These are phyloP conservation scores for Kwoniella sp. DNA, from an alignment of 768 basidiomycete species.

Conservation along the genomic window DNA sequence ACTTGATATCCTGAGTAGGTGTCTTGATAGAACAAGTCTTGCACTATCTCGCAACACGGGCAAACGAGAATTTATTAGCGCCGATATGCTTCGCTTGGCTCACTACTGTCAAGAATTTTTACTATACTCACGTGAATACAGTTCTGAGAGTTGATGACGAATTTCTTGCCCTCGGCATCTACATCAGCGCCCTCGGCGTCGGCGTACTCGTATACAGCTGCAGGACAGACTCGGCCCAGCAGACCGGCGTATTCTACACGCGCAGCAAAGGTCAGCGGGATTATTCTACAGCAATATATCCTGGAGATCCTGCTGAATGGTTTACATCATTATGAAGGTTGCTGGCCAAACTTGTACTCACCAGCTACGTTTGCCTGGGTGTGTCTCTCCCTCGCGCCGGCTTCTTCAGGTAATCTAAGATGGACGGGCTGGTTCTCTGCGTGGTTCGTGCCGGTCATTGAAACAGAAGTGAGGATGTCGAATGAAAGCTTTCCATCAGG, in stretches of 20 bases:
- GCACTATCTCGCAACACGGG: slow-evolving; percentile 60
- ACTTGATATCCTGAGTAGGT: slow-evolving; percentile 93
- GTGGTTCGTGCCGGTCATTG: slow-evolving; percentile 91
- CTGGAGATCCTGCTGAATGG: no score
- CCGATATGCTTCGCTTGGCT: no score
- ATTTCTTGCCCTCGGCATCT: slow-evolving; percentile 77
- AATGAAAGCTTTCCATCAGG: slow-evolving; percentile 89
- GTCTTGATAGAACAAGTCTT: slow-evolving; percentile 94
- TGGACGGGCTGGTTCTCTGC: slow-evolving; percentile 95
- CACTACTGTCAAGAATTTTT: no score
- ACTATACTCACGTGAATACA: slow-evolving; percentile 55
- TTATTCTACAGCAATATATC: no score
- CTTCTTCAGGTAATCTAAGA: slow-evolving; percentile 66
- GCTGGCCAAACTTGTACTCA: slow-evolving; percentile 34
- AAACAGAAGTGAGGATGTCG: slow-evolving; percentile 85
- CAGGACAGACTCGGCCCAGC: slow-evolving; percentile 87
- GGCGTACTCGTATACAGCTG: slow-evolving; percentile 95
- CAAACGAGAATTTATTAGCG: no score
- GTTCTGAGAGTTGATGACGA: slow-evolving; percentile 90
- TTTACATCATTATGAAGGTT: no score
- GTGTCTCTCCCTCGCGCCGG: slow-evolving; percentile 65
- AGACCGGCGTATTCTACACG: slow-evolving; percentile 75
- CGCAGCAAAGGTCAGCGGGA: no score
- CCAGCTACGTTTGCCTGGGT: slow-evolving; percentile 66
- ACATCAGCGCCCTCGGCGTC: slow-evolving; percentile 63